Base-by-base conservation (phyloP, 345 rosid species). In the Excoecaria agallocha region DNA sequence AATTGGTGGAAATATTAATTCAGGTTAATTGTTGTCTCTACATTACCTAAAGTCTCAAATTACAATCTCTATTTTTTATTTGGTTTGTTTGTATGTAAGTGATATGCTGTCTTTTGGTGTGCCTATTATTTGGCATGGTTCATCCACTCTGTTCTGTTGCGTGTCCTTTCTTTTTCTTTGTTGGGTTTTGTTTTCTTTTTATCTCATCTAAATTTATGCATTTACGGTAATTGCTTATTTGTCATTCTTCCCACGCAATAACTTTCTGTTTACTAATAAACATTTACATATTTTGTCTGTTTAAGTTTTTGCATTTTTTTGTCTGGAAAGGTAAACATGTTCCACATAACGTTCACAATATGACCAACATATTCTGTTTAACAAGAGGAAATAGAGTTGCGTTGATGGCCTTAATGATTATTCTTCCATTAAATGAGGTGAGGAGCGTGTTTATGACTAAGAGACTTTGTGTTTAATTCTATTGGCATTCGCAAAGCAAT, bases 21-120 rank as follows among this genome's bases (percentile, higher is more conserved):
- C 94, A 79, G 98, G 97, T 91, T 22, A 88, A 39, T 74, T 72
- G 63, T 35, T 58, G 54, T 30, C 54, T 69, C 48, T 67, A 15
- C 57, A 20, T 37, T 61, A 3, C 35, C 19, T 17, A 13, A 25
- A 46, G 30, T 66, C 39, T 66, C 11, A 55, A n/a, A 7, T 45
- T 48, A 3, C 12, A 46, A 12, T 43, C 11, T 9, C 8, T 38
- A 7, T 17, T 41, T 19, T 41, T 57, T 55, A 12, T 70, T 45
- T 71, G 38, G 10, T 25, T 25, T 22, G 38, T 25, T 11, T 58
- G 3, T 35, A 9, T 57, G 61, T 57, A 5, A 55, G 59, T 55
- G n/a, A 20, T 22, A 55, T 55, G 24, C 11, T 62, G 39, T 62
- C 41, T 60, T 60, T 60, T 60, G 39, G 16, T 59, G 12, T 30